Percentiles rank a stretch among this genome's conserved stretches.
These are phyloP conservation scores for Echites panduratus DNA, from an alignment of 257 asterid species.

Conservation along the genomic window DNA sequence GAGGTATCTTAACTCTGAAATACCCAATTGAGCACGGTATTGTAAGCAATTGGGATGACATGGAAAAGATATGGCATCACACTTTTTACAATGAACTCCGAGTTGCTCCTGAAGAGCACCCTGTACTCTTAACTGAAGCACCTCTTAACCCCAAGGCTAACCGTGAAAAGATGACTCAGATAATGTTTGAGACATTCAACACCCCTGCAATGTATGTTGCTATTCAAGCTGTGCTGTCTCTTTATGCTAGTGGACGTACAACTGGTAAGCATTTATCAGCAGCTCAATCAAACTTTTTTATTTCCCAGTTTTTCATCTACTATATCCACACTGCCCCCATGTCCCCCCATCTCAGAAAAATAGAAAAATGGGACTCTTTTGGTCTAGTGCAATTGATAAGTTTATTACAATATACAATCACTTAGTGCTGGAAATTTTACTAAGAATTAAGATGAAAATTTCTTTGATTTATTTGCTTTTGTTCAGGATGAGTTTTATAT, in stretches of 20 bases:
- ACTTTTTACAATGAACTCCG: slow-evolving; percentile 29
- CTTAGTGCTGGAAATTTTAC: background rate
- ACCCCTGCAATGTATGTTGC: slow-evolving; percentile 30
- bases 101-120: slow-evolving; percentile 29
- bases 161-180: slow-evolving; percentile 34
- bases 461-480: background rate
- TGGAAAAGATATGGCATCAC: slow-evolving; percentile 32
- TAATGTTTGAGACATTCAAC: slow-evolving; percentile 28
- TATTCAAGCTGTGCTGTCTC: slow-evolving; percentile 23
- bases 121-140: slow-evolving; percentile 30
- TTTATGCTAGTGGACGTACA: slow-evolving; percentile 32
- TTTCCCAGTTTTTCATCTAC: background rate
- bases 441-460: background rate
- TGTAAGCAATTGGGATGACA: slow-evolving; percentile 29
- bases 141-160: slow-evolving; percentile 32
- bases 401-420: background rate
- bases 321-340: too few species aligned
- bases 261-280: slow-evolving; percentile 17
- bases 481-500: background rate
- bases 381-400: background rate
- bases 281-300: background rate
- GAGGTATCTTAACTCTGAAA: slow-evolving; percentile 29
- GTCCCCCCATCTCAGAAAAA: background rate
- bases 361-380: background rate
- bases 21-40: slow-evolving; percentile 35